Percentiles rank a stretch among this genome's conserved stretches.
Evolutionary conservation across 2,329 filamentous ascomycete species (phyloP).

Genomic region (Penicillium sp.): DNA sequence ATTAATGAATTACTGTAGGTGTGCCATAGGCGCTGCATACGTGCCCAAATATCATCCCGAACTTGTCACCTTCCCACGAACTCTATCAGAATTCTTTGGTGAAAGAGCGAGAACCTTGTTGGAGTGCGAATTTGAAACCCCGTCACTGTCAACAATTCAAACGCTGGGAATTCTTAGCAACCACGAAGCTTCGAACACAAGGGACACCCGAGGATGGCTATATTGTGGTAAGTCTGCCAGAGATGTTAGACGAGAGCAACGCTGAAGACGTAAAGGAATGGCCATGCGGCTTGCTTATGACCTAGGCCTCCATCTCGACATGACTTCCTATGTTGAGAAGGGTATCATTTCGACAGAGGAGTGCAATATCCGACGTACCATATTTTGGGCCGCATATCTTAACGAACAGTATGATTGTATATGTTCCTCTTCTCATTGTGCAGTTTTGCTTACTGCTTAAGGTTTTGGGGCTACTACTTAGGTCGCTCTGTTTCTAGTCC

Average conservation of each 20-base stretch:
- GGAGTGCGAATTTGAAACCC: constrained; percentile 47
- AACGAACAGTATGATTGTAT: constrained; percentile 26
- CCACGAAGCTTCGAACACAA: constrained; percentile 40
- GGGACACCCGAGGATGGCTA: constrained; percentile 44
- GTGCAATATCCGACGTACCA: constrained; percentile 27
- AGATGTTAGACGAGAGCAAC: not conserved
- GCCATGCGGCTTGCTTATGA: constrained; percentile 40
- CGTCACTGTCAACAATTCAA: constrained; percentile 45
- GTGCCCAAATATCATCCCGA: constrained; percentile 33
- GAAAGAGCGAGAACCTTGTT: constrained; percentile 42
- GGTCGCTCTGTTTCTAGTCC: constrained; percentile 36
- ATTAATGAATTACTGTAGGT: constrained; percentile 16
- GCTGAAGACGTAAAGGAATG: constrained; percentile 30
- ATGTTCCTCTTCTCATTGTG: not conserved
- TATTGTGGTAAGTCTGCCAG: constrained; percentile 35
- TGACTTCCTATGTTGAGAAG: constrained; percentile 9
- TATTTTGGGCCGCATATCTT: constrained; percentile 42
- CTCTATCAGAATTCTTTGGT: constrained; percentile 38
- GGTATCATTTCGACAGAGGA: constrained; percentile 10
- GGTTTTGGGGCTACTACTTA: constrained; percentile 35
- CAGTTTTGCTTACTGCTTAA: constrained; percentile 3
- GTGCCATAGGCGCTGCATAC: constrained; percentile 36
- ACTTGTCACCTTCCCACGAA: constrained; percentile 28
- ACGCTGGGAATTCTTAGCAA: constrained; percentile 43
- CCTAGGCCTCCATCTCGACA: constrained; percentile 33